These are phyloP conservation scores for Tillandsia leiboldiana DNA, from an alignment of 176 grass and related monocot species.

Conservation along the genomic window DNA sequence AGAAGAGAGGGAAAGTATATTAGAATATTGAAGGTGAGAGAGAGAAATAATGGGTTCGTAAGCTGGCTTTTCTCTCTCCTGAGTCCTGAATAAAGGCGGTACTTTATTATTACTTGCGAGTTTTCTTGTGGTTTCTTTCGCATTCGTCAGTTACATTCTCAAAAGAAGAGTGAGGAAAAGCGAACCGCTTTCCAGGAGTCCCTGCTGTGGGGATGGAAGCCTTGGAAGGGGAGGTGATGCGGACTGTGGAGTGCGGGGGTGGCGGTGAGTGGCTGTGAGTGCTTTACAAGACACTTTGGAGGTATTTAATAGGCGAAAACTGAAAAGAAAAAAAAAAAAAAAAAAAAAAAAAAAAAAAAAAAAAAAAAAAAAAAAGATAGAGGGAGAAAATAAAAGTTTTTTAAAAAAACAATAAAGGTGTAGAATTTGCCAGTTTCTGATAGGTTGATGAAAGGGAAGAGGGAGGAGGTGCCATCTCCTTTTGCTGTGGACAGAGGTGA, in stretches of 20 bases:
- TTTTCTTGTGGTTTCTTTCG: background rate
- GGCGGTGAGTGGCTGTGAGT: too few relatives aligned
- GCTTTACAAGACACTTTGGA: background rate
- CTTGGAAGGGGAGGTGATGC: background rate
- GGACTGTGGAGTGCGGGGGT: too few relatives aligned
- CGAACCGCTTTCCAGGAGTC: background rate
- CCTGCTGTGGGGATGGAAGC: background rate
- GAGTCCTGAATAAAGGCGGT: background rate
- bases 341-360: background rate
- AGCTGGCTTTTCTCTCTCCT: background rate
- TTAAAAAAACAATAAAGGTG: background rate
- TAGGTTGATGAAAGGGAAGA: too few relatives aligned
- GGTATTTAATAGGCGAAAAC: background rate
- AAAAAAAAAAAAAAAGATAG: background rate
- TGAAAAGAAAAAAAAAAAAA: background rate
- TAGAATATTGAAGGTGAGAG: slow-evolving; percentile 20
- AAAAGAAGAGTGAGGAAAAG: background rate
- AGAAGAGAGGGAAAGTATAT: background rate
- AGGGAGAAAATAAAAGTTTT: background rate
- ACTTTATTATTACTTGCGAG: background rate
- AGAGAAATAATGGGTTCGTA: background rate
- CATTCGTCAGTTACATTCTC: background rate
- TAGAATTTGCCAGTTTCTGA: too few relatives aligned
- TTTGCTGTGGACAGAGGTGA: background rate
- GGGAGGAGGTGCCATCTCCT: background rate